Base-by-base conservation (phyloP, 2,329 filamentous ascomycete species). In the Sporothrix dimorphospora region DNA sequence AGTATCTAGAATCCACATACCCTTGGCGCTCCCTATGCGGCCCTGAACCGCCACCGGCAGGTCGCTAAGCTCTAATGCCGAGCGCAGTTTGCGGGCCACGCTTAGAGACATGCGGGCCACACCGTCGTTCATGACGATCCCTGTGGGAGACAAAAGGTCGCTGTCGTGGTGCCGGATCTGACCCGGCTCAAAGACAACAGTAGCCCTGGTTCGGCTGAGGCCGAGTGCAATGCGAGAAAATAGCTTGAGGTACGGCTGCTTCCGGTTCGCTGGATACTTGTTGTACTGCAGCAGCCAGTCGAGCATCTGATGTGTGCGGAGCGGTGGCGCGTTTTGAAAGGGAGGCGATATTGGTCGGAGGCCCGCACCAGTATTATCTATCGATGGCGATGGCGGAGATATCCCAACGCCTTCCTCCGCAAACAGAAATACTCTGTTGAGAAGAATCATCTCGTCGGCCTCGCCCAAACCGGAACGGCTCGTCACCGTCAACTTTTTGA, bases 21-120 rank as follows among this genome's bases (percentile, higher is more conserved):
- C 93, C 78, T 95, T 95, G 0, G 91, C 91, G 21, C 90, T 88
- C 11, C 89, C 91, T 47, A 94, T 86, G 0, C 93, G 87, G 1
- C 84, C 92, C 79, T 95, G 92, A 61, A 91, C 89, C 0, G 86
- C 90, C 45, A 87, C 87, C 0, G 91, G 91, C 0, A 87, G 78
- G n/a, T 86, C 83, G 0, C 78, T 75, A 0, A 91, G 79, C 0
- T 85, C 86, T 9, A 92, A 82, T 0, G 74, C 73, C 0, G 83
- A 77, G 34, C 86, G 84, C 5, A 94, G 83, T 55, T 82, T 81
- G 1, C 80, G 78, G 0, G 88, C 89, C 1, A 92, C 85, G 1
- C 82, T 85, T 4, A 83, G 81, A 0, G 92, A 94, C 75, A 94
- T 90, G 2, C 81, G 81, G 0, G 85, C 88, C 59, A 92, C 91